Conservation (phyloP, 1,139 yeast species). For the Yamadazyma aaseri region DNA sequence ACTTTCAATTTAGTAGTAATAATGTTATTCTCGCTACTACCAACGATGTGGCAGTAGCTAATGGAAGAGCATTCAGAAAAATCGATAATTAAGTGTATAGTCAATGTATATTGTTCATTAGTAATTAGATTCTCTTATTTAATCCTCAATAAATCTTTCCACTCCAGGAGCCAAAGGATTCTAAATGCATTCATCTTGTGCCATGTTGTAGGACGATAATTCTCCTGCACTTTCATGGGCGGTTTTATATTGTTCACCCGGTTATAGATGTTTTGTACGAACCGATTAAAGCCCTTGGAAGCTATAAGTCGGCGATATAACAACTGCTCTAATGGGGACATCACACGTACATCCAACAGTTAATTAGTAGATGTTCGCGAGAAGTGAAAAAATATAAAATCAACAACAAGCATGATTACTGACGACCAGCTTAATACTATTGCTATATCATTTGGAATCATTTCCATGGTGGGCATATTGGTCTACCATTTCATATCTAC, state of each 20-base stretch:
- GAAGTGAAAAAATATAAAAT: neutral
- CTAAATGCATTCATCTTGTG: constrained; percentile 66
- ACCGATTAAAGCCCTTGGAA: constrained; percentile 64
- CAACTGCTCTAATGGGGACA: constrained; percentile 48
- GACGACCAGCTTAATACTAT: constrained; percentile 75
- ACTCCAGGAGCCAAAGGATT: constrained; percentile 62
- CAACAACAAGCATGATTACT: constrained; percentile 58
- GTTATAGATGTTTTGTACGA: constrained; percentile 67
- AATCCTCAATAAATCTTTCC: constrained; percentile 50
- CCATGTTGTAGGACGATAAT: constrained; percentile 46
- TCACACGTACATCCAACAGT: constrained; percentile 1
- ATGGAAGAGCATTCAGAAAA: constrained; percentile 55
- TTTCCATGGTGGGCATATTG: constrained; percentile 68
- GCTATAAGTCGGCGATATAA: constrained; percentile 49
- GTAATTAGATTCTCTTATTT: too few relatives aligned
- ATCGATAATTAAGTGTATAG: too few relatives aligned
- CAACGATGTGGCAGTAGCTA: constrained; percentile 69
- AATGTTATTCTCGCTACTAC: constrained; percentile 68
- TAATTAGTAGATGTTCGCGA: constrained; percentile 3
- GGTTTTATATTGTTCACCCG: constrained; percentile 59
- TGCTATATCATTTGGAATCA: constrained; percentile 73
- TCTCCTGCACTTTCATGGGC: constrained; percentile 19
- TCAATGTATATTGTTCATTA: too few relatives aligned
- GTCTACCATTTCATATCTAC: constrained; percentile 62
- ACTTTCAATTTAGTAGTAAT: constrained; percentile 73